phyloP scores from a whole-genome alignment of 108 stramenopile genomes.

The Nitzschia putrida region DNA sequence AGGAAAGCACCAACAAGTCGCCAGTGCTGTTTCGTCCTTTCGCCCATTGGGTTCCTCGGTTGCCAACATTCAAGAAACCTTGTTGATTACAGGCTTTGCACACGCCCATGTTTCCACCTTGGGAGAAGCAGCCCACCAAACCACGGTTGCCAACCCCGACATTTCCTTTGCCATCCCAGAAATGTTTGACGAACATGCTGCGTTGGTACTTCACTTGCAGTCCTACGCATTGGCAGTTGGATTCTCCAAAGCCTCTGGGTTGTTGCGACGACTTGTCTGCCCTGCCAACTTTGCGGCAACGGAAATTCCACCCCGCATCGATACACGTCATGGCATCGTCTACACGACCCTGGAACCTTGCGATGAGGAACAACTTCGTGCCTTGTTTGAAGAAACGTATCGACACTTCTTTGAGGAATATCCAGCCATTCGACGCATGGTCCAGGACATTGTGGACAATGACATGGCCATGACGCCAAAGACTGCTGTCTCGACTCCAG shows the following conservation, averaged over 20 bases:
- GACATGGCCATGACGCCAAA: constrained; percentile 40
- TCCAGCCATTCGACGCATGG: constrained; percentile 72
- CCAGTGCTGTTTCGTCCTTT: constrained; percentile 10
- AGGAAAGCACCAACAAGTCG: constrained; percentile 19
- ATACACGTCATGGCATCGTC: neutral
- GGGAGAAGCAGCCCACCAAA: constrained; percentile 31
- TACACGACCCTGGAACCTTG: constrained; percentile 27
- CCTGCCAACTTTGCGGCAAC: constrained; percentile 26
- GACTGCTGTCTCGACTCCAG: neutral
- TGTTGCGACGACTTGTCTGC: constrained; percentile 28
- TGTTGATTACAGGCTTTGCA: constrained; percentile 27
- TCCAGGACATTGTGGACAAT: constrained; percentile 56
- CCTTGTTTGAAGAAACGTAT: constrained; percentile 55
- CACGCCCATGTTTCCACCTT: constrained; percentile 15
- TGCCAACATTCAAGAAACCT: constrained; percentile 2
- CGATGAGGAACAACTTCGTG: constrained; percentile 48
- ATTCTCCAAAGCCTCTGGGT: constrained; percentile 14
- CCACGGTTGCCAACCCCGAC: constrained; percentile 5
- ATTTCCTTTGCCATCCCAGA: constrained; percentile 40
- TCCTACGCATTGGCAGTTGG: constrained; percentile 56
- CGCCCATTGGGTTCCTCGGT: constrained; percentile 37
- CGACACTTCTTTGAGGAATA: constrained; percentile 45
- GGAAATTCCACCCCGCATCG: constrained; percentile 1
- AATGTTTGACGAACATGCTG: constrained; percentile 82
- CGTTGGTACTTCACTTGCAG: constrained; percentile 56